Percentiles rank a stretch among this genome's conserved stretches.
Evolutionary conservation across 2,329 filamentous ascomycete genomes (phyloP).

Genomic region (Lecanicillium sp.): DNA sequence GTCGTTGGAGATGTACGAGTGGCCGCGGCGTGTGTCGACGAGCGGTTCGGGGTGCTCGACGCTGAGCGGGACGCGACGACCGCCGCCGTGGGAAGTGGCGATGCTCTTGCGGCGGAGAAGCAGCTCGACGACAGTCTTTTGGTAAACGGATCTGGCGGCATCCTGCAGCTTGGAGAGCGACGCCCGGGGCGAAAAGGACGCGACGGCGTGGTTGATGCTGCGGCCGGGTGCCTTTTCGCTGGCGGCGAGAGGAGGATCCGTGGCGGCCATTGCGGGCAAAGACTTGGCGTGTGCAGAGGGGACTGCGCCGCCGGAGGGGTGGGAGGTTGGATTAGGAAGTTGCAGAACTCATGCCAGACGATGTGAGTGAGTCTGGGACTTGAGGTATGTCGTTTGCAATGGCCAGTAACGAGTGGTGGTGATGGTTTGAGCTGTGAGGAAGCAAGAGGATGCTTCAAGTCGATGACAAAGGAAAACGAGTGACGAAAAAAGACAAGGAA

Average conservation of each 20-base stretch:
- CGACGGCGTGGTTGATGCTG: constrained; percentile 14
- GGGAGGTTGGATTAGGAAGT: neutral
- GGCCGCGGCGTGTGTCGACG: constrained; percentile 44
- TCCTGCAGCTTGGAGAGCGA: neutral
- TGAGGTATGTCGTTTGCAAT: neutral
- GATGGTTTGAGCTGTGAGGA: no score
- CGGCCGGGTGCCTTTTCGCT: neutral
- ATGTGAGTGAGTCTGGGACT: neutral
- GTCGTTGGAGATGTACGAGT: constrained; percentile 49
- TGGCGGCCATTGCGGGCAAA: neutral
- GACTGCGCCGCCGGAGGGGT: neutral
- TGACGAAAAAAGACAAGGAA: no score
- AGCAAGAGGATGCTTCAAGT: no score
- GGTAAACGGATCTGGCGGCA: constrained; percentile 24
- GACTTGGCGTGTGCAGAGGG: neutral
- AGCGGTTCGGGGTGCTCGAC: constrained; percentile 35
- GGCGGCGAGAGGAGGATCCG: neutral
- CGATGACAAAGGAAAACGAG: no score
- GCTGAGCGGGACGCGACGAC: constrained; percentile 43
- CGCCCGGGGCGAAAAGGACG: neutral
- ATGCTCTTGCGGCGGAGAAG: constrained; percentile 62
- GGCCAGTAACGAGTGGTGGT: neutral
- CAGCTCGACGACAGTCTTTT: constrained; percentile 37
- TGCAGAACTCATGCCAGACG: neutral
- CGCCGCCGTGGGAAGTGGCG: constrained; percentile 63